phyloP scores from a whole-genome alignment of 169 alveolate genomes.

The Babesia gibsoni region DNA sequence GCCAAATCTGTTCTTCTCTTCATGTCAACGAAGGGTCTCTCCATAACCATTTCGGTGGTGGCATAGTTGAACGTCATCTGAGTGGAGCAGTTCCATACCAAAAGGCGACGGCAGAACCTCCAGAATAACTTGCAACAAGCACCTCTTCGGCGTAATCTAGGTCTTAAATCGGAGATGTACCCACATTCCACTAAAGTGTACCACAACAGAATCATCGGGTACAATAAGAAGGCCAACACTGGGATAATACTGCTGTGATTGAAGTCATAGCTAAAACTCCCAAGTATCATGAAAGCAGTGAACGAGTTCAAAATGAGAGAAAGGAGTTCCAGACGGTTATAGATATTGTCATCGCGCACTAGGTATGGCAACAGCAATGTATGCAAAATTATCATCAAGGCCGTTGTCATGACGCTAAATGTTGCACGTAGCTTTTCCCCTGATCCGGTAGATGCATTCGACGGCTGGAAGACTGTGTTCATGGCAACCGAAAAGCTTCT shows the following conservation, averaged over 20 bases:
- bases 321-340: conserved; percentile 41
- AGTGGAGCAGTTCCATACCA: conserved; percentile 44
- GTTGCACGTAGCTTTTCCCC: conserved; percentile 36
- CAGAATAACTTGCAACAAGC: not conserved
- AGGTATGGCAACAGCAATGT: conserved; percentile 27
- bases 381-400: conserved; percentile 14
- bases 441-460: conserved; percentile 25
- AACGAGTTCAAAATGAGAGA: conserved; percentile 14
- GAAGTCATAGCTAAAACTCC: conserved; percentile 61
- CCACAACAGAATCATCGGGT: conserved; percentile 34
- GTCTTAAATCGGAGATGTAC: conserved; percentile 25
- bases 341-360: conserved; percentile 49
- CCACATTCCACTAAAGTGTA: conserved; percentile 44
- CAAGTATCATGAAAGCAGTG: conserved; percentile 51
- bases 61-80: conserved; percentile 38
- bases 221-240: conserved; percentile 3
- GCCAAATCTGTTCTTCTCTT: not conserved
- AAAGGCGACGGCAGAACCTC: conserved; percentile 3
- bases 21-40: conserved; percentile 8
- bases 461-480: conserved; percentile 29
- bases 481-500: conserved; percentile 31
- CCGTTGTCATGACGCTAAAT: conserved; percentile 25
- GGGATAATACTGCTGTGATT: conserved; percentile 35
- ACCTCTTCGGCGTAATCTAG: conserved; percentile 2
- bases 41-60: conserved; percentile 23